A percentile compares a stretch with the other conserved stretches of the same genome.
phyloP scores from a whole-genome alignment of 306 rosid genomes.

The Cicer judaicum region DNA sequence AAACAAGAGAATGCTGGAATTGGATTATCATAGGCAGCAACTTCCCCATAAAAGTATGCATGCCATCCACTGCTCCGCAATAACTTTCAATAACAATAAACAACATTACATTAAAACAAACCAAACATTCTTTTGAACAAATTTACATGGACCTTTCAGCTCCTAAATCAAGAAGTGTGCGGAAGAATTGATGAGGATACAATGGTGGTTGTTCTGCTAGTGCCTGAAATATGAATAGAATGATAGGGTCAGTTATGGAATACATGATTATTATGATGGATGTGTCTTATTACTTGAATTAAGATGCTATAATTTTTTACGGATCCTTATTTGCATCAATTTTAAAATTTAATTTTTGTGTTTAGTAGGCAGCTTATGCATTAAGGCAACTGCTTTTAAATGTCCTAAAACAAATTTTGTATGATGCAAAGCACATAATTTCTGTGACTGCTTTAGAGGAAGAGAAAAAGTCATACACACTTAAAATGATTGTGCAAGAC shows the following conservation, averaged over 20 bases:
- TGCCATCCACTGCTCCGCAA: conserved; percentile 25
- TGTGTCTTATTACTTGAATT: conserved; percentile 10
- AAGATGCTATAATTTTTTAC: conserved; percentile 11
- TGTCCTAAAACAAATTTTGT: not conserved
- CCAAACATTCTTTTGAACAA: not conserved
- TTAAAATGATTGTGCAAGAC: not conserved
- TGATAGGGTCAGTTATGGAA: conserved; percentile 36
- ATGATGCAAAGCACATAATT: not conserved
- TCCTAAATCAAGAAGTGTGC: conserved; percentile 80
- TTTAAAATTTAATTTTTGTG: conserved; percentile 3
- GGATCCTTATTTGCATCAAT: conserved; percentile 7
- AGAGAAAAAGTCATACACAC: not conserved
- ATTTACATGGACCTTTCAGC: conserved; percentile 60
- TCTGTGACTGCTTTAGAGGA: not conserved
- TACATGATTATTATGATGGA: conserved; percentile 15
- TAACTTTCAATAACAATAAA: not conserved
- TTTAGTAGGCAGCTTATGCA: not conserved
- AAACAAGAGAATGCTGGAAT: conserved; percentile 2
- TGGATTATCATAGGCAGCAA: conserved; percentile 9
- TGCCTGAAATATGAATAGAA: conserved; percentile 67
- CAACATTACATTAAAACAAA: conserved; percentile 33
- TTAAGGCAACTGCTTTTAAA: not conserved
- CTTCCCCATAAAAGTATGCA: conserved; percentile 13
- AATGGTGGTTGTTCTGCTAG: conserved; percentile 80
- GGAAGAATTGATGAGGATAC: conserved; percentile 90